Evolutionary conservation across 345 rosid species (phyloP), one percentile per base, ranked within the genome.

Genomic region (Citrus hindsii): DNA sequence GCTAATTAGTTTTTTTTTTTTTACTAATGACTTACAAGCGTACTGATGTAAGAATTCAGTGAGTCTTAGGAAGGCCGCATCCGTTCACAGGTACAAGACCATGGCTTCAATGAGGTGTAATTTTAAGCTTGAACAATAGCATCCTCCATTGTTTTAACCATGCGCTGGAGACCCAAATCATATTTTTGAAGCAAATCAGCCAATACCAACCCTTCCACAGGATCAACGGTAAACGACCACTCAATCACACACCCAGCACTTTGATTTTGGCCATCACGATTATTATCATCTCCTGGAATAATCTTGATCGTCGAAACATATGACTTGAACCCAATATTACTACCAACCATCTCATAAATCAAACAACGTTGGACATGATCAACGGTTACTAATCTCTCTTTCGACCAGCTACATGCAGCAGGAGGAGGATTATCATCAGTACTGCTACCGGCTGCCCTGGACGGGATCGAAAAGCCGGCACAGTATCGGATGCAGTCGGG

Each of bases 181-280:
- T 84, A 88, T 55, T 74, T 84, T 30, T 42, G 75, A 55, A 82
- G 86, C 79, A 92, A 64, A 77, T 84, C 87, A 24, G 83, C 89
- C 64, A 87, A 18, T 5, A 21, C 56, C 87, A 69, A 78, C 18
- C 93, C 91, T 67, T 81, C 83, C 70, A 93, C 90, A 0, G 93
- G 90, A 85, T 92, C 88, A 62, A 89, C 88, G 7, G 68, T 30
- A 71, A 89, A 87, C 24, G 77, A 72, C 96, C 98, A 89, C 73
- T 89, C 89, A n/a, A 94, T 80, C 82, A 72, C 75, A 18, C 90
- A 94, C 21, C 92, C 93, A 35, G 51, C 51, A 46, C 18, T 46
- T 46, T 12, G 51, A 46, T 42, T 71, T 70, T 51, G 58, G 33
- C 38, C 78, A 21, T 42, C 85, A 22, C 38, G 78, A 14, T 46